Base-by-base conservation (phyloP, 2,329 filamentous ascomycete genomes). In the Coniella vitis region DNA sequence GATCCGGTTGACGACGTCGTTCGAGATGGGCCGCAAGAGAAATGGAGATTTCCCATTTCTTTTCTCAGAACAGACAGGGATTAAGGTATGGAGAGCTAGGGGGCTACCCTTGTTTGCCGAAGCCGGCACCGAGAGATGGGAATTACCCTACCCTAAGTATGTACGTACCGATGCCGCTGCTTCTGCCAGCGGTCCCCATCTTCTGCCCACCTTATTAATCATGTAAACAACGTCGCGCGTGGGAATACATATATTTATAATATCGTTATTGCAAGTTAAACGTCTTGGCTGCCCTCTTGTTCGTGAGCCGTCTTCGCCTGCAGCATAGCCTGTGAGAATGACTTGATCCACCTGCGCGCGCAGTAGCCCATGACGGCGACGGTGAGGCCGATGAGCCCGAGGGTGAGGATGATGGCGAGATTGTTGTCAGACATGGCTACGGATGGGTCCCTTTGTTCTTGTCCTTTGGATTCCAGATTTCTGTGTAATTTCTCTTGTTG, bases 391-490 rank as follows among this genome's bases (percentile, higher is more conserved):
- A 65, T 32, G 46, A 62, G 47, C 36, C 64, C 35, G 19, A 69
- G 51, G 1, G 60, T 51, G 7, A 67, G 34, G 17, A 58, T 60
- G 47, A 67, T 59, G 10, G 52, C 55, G 3, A 56, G 55, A 54
- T 62, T 62, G 31, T 47, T 39, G 51, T 53, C 51, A 2, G 47
- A 38, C 51, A 53, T 53, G 21, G 22, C n/a, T 31, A 7, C 4
- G 7, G 14, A 10, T n/a, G 10, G n/a, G 9, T 19, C 1, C 37
- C 13, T 19, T 22, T 10, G 25, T 29, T n/a, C n/a, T n/a, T n/a
- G n/a, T n/a, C n/a, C n/a, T n/a, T n/a, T n/a, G n/a, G n/a, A n/a
- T n/a, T n/a, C n/a, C n/a, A n/a, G n/a, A n/a, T n/a, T n/a, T n/a
- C n/a, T n/a, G n/a, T n/a, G n/a, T n/a, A n/a, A n/a, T n/a, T n/a